Conservation (phyloP, 2,329 filamentous ascomycete genomes). For the Verticillium zaregamsianum region DNA sequence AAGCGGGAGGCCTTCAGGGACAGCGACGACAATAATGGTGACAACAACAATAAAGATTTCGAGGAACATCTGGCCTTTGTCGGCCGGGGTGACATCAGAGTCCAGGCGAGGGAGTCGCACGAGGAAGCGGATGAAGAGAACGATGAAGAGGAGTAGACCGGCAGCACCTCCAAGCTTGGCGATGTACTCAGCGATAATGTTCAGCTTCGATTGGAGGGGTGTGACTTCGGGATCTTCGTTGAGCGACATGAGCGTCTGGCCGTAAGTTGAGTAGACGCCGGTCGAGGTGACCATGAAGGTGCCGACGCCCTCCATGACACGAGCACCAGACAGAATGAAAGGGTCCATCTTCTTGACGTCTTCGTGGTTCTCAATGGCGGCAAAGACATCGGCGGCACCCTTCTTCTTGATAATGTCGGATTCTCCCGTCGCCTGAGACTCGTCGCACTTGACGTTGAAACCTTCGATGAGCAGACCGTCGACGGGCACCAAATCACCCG, state of each 20-base stretch:
- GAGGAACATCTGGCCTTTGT: conserved; percentile 75
- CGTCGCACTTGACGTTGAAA: conserved; percentile 72
- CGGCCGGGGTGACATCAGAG: conserved; percentile 51
- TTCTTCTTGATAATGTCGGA: conserved; percentile 71
- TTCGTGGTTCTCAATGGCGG: conserved; percentile 63
- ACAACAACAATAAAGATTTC: conserved; percentile 75
- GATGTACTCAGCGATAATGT: conserved; percentile 71
- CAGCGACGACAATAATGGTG: conserved; percentile 75
- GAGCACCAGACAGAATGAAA: conserved; percentile 80
- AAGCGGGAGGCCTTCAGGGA: conserved; percentile 72
- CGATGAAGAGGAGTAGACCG: conserved; percentile 74
- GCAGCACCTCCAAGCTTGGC: conserved; percentile 74
- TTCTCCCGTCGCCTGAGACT: conserved; percentile 75
- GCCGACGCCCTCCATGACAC: conserved; percentile 73
- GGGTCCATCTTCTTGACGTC: conserved; percentile 71
- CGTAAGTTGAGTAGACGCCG: conserved; percentile 69
- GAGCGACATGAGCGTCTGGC: conserved; percentile 69
- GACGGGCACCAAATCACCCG: conserved; percentile 69
- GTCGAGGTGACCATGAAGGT: conserved; percentile 72
- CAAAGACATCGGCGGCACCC: conserved; percentile 62
- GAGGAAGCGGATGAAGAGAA: conserved; percentile 82
- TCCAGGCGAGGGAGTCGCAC: conserved; percentile 54
- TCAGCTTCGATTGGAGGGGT: conserved; percentile 72
- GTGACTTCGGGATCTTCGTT: conserved; percentile 73
- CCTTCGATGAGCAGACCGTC: conserved; percentile 71